Percentiles rank a stretch among this genome's conserved stretches.
These are phyloP conservation scores for Galerina marginata DNA, from an alignment of 768 basidiomycete genomes.

Conservation along the genomic window DNA sequence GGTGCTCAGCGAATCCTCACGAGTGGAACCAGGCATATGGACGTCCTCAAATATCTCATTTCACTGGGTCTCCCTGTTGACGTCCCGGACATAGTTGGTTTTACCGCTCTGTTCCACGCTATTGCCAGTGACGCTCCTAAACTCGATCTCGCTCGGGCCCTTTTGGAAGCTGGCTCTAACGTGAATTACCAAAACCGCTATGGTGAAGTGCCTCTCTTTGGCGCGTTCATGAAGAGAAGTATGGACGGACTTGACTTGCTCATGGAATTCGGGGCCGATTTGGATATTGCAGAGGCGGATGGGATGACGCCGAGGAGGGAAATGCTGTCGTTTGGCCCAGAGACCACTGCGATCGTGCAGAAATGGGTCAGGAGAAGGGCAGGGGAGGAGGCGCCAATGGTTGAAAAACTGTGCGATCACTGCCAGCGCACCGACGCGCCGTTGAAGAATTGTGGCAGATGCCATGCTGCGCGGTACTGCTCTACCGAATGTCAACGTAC, in stretches of 20 bases:
- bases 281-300: slow-evolving; percentile 46
- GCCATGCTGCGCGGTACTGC: slow-evolving; percentile 55
- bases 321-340: slow-evolving; percentile 43
- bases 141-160: slow-evolving; percentile 37
- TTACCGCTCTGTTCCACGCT: slow-evolving; percentile 55
- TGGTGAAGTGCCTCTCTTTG: slow-evolving; percentile 48
- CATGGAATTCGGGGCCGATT: slow-evolving; percentile 54
- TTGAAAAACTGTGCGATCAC: slow-evolving; percentile 50
- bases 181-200: slow-evolving; percentile 54
- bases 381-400: slow-evolving; percentile 46
- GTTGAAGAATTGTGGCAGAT: slow-evolving; percentile 49
- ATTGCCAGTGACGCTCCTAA: slow-evolving; percentile 33
- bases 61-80: slow-evolving; percentile 45
- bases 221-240: slow-evolving; percentile 36
- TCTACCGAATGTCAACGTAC: slow-evolving; percentile 59
- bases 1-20: slow-evolving; percentile 44
- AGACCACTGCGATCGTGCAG: slow-evolving; percentile 46
- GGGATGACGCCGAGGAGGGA: slow-evolving; percentile 36
- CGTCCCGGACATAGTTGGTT: slow-evolving; percentile 49
- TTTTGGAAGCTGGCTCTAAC: slow-evolving; percentile 54
- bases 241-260: slow-evolving; percentile 45
- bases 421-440: slow-evolving; percentile 33
- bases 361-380: slow-evolving; percentile 53
- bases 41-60: slow-evolving; percentile 47
- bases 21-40: slow-evolving; percentile 20